Conservation (phyloP, 768 basidiomycete species). For the Dioszegia aurantiaca region DNA sequence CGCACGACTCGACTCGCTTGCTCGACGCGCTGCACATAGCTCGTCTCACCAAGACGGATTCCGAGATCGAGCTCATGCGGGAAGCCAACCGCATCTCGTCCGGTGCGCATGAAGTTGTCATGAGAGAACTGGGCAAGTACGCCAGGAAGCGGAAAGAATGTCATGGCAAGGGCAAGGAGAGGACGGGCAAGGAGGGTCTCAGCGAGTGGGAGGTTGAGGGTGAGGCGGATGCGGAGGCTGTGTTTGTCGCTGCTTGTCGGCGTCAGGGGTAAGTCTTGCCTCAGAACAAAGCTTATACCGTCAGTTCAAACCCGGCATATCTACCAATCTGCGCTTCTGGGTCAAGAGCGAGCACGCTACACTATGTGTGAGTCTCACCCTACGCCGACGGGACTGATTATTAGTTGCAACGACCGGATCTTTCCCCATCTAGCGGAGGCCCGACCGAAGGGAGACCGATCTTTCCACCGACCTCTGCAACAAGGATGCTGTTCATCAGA, state of each 20-base stretch:
- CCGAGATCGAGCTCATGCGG: constrained; percentile 72
- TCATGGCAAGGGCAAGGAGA: constrained; percentile 1
- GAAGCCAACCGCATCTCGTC: constrained; percentile 83
- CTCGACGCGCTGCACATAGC: constrained; percentile 75
- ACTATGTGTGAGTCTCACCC: constrained; percentile 59
- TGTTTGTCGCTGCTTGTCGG: constrained; percentile 86
- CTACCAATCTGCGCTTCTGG: constrained; percentile 88
- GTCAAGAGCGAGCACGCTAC: constrained; percentile 79
- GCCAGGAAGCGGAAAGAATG: constrained; percentile 48
- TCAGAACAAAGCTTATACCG: neutral
- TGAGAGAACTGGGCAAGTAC: constrained; percentile 75
- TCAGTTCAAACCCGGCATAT: constrained; percentile 82
- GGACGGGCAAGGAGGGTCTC: constrained; percentile 40
- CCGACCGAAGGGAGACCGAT: constrained; percentile 32
- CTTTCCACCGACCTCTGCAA: constrained; percentile 26
- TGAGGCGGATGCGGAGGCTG: constrained; percentile 89
- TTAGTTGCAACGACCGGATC: constrained; percentile 75
- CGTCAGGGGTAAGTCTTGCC: constrained; percentile 71
- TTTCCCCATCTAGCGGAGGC: constrained; percentile 41
- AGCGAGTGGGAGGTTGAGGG: constrained; percentile 84
- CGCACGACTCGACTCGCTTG: constrained; percentile 60
- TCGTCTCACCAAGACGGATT: constrained; percentile 70
- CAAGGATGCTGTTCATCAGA: constrained; percentile 46
- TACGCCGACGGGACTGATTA: neutral
- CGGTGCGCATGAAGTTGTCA: constrained; percentile 83